These are phyloP conservation scores for Raffaelea albimanens DNA, from an alignment of 2,329 filamentous ascomycete genomes.

Conservation along the genomic window DNA sequence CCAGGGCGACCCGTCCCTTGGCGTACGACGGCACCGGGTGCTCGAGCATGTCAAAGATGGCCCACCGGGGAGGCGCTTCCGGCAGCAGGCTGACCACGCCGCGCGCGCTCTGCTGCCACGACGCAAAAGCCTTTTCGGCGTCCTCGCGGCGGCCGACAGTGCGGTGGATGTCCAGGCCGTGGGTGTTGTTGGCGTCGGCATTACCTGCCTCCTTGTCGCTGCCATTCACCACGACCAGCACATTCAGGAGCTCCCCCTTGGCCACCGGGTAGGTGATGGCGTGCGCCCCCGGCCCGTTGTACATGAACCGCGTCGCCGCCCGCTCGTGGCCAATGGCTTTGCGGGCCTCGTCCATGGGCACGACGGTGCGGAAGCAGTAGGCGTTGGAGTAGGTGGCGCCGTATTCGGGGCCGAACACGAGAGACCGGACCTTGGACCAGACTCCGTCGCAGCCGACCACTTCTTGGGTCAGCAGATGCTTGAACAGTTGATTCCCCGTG, in stretches of 20 bases:
- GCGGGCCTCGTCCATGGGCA: conserved; percentile 48
- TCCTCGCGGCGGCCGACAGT: conserved; percentile 28
- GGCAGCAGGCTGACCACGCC: conserved; percentile 34
- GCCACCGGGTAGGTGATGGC: conserved; percentile 53
- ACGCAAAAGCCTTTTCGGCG: conserved; percentile 27
- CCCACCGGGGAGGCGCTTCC: conserved; percentile 42
- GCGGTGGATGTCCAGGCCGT: conserved; percentile 20
- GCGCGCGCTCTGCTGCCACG: conserved; percentile 30
- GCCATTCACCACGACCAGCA: conserved; percentile 33
- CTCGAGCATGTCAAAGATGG: conserved; percentile 41
- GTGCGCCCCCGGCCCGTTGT: conserved; percentile 47
- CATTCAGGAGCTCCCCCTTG: conserved; percentile 44
- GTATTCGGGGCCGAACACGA: conserved; percentile 38
- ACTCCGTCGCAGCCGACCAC: conserved; percentile 58
- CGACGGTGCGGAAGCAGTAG: conserved; percentile 52
- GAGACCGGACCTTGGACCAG: conserved; percentile 41
- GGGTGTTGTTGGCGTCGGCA: not conserved
- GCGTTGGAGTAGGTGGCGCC: conserved; percentile 43
- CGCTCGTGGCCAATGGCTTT: conserved; percentile 39
- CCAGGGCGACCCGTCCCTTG: conserved; percentile 32
- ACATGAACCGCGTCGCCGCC: conserved; percentile 42
- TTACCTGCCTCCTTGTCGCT: not conserved
- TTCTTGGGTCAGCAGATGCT: conserved; percentile 11
- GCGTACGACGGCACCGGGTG: conserved; percentile 34
- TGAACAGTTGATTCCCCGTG: too few species aligned